Base-by-base conservation (phyloP, 768 basidiomycete species). In the Hortiboletus campestris region DNA sequence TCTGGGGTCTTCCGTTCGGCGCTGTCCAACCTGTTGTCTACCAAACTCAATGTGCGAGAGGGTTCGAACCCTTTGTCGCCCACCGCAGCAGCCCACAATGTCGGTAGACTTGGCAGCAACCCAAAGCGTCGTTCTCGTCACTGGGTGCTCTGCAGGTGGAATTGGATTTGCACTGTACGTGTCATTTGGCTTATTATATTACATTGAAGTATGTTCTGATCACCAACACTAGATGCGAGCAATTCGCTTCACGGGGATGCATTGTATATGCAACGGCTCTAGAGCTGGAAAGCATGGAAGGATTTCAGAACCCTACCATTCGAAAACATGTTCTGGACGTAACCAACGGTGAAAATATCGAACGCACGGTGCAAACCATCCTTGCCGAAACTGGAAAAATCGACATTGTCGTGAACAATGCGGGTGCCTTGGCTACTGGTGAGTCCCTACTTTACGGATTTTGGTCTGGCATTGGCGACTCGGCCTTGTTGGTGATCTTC, bases 341-440 rank as follows among this genome's bases (percentile, higher is more conserved):
- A 14, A 84, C 78, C 3, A 78, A 72, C 49, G 84, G 86, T 20
- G 83, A 83, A 36, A 75, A 80, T 16, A 80, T 88, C 7, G 65
- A 77, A 25, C 63, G 63, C 10, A 81, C 76, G 0, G 72, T 91
- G 12, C 63, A 79, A 29, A 68, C 77, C 2, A 78, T 91, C 56
- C 69, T 84, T 11, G 72, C 74, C 1, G 75, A 74, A 28, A 78
- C 84, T 46, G 88, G 88, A 0, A 77, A 67, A 53, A 84, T 92
- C 35, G 89, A 92, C 56, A 73, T 92, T 1, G 69, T 91, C 2
- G 86, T 91, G 41, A 91, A 91, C 64, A 91, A 92, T 56, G 91
- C 90, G 3, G 87, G 85, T n/a, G 66, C 70, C 1, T 46, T 73
- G 4, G 63, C 67, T 16, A 70, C 80, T 59, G 83, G 85, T 83